Evolutionary conservation across 2,329 filamentous ascomycete species (phyloP), one percentile per base, ranked within the genome.

Genomic region (Aphanocladium album): DNA sequence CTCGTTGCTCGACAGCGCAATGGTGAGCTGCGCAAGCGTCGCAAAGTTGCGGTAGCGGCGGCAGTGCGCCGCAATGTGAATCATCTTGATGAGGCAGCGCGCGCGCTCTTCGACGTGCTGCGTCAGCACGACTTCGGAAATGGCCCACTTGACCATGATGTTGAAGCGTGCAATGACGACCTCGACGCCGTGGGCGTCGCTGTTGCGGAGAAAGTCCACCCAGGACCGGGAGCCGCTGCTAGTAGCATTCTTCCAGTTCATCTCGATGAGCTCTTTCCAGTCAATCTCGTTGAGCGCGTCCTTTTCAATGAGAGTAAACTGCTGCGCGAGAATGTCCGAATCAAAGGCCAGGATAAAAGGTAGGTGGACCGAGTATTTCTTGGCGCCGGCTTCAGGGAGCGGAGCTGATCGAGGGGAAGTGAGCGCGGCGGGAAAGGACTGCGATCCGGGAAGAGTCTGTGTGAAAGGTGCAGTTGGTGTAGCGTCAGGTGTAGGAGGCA

Each of bases 91-190:
- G 64, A 95, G 85, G 70, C 88, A 91, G 41, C 87, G 80, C 23
- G 89, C 89, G 57, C 90, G 83, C 73, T 95, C 90, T 63, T 88
- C 84, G 12, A 88, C 74, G 60, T 87, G 78, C 64, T 88, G 83
- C 0, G 89, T 95, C 52, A 95, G 80, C 9, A 95, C 83, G 65
- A 89, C 84, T 72, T 93, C 89, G 1, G 90, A 93, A 30, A 92
- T 83, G 30, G 86, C 88, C 90, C 90, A 95, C 72, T 93, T 93
- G 63, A 93, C 90, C 77, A 93, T 89, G 64, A 95, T 84, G 72
- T 95, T 95, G 78, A 95, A 95, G 53, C 90, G 87, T 9, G 90
- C 89, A 71, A 93, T 90, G 52, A 93, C 89, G 23, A 95, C 88
- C 69, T 93, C 90, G 41, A 95, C 88, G 16, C 90, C 90, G 58